Conservation (phyloP, 2,329 filamentous ascomycete genomes). For the Colletotrichum tropicale region DNA sequence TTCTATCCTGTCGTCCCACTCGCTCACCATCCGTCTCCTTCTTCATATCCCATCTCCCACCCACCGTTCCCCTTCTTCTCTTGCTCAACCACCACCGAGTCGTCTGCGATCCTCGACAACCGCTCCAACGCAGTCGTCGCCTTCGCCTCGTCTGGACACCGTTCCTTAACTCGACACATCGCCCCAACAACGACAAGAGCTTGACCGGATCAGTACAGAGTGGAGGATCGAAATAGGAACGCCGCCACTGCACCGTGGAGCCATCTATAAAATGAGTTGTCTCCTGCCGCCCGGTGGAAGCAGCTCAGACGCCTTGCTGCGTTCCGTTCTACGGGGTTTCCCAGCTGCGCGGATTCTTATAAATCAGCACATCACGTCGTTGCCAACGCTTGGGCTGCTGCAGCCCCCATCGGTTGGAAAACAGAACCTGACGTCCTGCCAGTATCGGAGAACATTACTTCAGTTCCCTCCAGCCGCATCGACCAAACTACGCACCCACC, state of each 20-base stretch:
- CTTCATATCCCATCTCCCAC: conserved; percentile 18
- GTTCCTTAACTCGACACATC: background rate
- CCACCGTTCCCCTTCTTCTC: background rate
- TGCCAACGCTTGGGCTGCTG: background rate
- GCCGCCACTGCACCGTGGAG: background rate
- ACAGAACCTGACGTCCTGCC: background rate
- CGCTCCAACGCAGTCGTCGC: background rate
- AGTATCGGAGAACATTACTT: background rate
- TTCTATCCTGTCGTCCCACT: conserved; percentile 16
- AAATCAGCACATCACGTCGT: background rate
- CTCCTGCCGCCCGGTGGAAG: background rate
- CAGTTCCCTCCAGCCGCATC: background rate
- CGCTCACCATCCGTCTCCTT: background rate
- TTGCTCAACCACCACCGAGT: background rate
- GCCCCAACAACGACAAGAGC: background rate
- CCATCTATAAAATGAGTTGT: background rate
- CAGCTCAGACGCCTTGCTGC: background rate
- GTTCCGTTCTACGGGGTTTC: background rate
- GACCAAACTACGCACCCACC: background rate
- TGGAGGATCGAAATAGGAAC: background rate
- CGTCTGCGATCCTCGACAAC: background rate
- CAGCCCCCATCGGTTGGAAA: background rate
- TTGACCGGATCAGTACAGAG: background rate
- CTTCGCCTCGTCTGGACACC: background rate
- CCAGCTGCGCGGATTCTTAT: background rate